These are phyloP conservation scores for Chloropicon primus DNA, from an alignment of 139 green algal genomes.

Conservation along the genomic window DNA sequence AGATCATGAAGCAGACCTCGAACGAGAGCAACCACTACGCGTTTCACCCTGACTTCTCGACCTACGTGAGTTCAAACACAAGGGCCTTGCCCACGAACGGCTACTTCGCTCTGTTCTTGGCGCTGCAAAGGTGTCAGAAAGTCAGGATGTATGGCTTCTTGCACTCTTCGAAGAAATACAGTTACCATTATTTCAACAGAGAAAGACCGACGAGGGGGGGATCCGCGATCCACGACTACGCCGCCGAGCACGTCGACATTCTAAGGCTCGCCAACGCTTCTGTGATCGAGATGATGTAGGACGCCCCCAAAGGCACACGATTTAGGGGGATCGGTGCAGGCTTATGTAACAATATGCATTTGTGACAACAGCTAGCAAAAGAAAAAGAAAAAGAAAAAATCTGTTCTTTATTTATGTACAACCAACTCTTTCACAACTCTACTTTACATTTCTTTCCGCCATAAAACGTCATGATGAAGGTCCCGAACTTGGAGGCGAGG, in stretches of 20 bases:
- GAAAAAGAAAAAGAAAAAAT: too few relatives aligned
- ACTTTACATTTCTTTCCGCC: neutral
- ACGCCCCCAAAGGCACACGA: too few relatives aligned
- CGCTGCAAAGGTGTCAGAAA: neutral
- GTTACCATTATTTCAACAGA: constrained; percentile 4
- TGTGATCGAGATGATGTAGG: neutral
- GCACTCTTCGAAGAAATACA: neutral
- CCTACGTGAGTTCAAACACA: constrained; percentile 3
- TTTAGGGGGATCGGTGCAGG: too few relatives aligned
- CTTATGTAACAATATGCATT: too few relatives aligned
- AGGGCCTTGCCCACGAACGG: constrained; percentile 1
- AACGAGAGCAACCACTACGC: constrained; percentile 1
- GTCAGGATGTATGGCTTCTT: constrained; percentile 3
- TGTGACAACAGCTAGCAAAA: too few relatives aligned
- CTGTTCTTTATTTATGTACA: too few relatives aligned
- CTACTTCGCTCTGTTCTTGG: constrained; percentile 4
- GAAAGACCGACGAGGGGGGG: neutral
- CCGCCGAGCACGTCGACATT: constrained; percentile 2
- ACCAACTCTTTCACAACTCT: neutral
- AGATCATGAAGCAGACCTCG: neutral
- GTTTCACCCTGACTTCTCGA: constrained; percentile 4
- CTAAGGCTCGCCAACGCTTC: neutral
- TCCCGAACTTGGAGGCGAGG: neutral
- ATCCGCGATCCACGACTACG: constrained; percentile 5
- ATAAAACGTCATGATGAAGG: neutral